Evolutionary conservation across 108 stramenopile species (phyloP).

Genomic region (Nitzschia sp.): DNA sequence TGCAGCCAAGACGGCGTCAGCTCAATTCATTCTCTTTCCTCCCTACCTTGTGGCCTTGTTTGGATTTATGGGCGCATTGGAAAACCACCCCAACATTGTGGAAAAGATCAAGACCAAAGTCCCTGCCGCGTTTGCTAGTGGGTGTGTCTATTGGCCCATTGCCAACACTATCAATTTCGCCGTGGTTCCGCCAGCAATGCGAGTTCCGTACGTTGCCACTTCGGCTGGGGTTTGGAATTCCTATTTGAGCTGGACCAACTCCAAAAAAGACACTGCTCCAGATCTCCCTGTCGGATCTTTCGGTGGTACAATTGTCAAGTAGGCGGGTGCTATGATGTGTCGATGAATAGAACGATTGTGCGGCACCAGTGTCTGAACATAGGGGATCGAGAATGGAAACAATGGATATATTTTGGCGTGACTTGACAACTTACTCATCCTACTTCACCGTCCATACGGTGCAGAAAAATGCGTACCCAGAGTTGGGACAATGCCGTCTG

Average conservation of each 20-base stretch:
- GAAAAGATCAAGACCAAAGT: constrained; percentile 31
- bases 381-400: too few relatives aligned
- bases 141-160: constrained; percentile 51
- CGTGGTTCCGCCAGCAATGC: constrained; percentile 21
- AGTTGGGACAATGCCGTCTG: too few relatives aligned
- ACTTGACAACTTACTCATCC: too few relatives aligned
- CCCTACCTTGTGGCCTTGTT: constrained; percentile 50
- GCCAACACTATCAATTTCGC: constrained; percentile 47
- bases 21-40: constrained; percentile 48
- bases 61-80: constrained; percentile 35
- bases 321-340: too few relatives aligned
- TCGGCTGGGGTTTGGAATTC: constrained; percentile 48
- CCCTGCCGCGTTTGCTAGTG: constrained; percentile 41
- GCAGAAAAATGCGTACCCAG: too few relatives aligned
- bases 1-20: constrained; percentile 39
- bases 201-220: constrained; percentile 40
- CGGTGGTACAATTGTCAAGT: not conserved
- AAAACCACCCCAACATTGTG: constrained; percentile 26
- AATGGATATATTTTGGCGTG: too few relatives aligned
- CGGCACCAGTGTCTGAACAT: too few relatives aligned
- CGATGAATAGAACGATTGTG: too few relatives aligned
- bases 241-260: constrained; percentile 47
- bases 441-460: too few relatives aligned
- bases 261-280: not conserved
- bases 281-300: not conserved